Conservation (phyloP, 1,284 basidiomycete genomes). For the Flammula alnicola region DNA sequence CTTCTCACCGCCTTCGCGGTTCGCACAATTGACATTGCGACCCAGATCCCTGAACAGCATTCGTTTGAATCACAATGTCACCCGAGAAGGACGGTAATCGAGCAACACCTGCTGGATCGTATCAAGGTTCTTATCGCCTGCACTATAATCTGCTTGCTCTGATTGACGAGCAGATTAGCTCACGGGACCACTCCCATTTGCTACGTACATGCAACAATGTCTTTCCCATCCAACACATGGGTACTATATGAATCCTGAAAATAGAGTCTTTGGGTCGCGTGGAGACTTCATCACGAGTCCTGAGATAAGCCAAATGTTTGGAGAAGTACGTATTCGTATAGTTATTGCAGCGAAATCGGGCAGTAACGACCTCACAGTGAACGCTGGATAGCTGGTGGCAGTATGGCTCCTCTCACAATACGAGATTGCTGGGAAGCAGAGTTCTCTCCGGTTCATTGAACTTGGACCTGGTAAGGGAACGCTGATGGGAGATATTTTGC, state of each 20-base stretch:
- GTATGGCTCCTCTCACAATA: constrained; percentile 89
- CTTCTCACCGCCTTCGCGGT: constrained; percentile 1
- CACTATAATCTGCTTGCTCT: constrained; percentile 1
- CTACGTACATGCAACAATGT: constrained; percentile 89
- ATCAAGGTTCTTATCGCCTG: constrained; percentile 56
- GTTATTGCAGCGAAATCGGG: constrained; percentile 15
- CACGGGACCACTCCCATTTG: constrained; percentile 85
- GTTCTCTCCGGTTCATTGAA: constrained; percentile 79
- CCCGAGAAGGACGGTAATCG: constrained; percentile 46
- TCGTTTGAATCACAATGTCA: constrained; percentile 14
- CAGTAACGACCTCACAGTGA: constrained; percentile 44
- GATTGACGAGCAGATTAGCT: constrained; percentile 50
- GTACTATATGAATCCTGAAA: constrained; percentile 81
- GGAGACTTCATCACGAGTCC: constrained; percentile 98
- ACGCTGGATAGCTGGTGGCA: constrained; percentile 70
- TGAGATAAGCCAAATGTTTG: constrained; percentile 96
- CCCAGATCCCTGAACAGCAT: background rate
- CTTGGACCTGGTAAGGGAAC: constrained; percentile 96
- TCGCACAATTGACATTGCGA: too few relatives aligned
- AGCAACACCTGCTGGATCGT: constrained; percentile 67
- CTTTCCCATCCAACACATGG: constrained; percentile 86
- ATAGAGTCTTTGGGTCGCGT: constrained; percentile 81
- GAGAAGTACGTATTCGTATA: constrained; percentile 70
- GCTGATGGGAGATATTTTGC: constrained; percentile 88
- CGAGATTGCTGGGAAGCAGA: constrained; percentile 58